Base-by-base conservation (phyloP, 1,139 yeast species). In the Suhomyces chickasaworum region DNA sequence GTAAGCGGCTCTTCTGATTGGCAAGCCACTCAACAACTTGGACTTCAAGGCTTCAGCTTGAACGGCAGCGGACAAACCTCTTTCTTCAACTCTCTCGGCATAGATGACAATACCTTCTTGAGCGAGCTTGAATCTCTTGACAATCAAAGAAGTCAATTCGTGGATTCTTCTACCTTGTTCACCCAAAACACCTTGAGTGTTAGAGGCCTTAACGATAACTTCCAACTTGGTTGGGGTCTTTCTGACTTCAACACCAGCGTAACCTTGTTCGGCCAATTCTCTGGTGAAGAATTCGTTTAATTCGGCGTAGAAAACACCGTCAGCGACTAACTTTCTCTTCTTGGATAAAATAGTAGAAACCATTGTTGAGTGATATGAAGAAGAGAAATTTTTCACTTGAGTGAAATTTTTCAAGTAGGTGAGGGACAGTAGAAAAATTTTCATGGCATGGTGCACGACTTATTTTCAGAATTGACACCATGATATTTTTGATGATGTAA, bases 281-380 rank as follows among this genome's bases (percentile, higher is more conserved):
- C 98, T 90, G 84, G 98, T 89, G 89, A 93, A 95, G 95, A 93
- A 93, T 83, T 93, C 99, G 86, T 93, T 93, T 74, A 93, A 83
- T 83, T 93, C 99, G 79, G 99, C 99, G 95, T 86, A 93, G 86
- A 93, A 89, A 71, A 93, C 99, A 89, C 99, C 99, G 84, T 93
- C 99, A 78, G 97, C 97, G 77, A 91, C 97, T 68, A 85, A 80
- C 85, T 85, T 86, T 84, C 90, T 85, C 75, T 84, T 84, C 80
- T 85, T 85, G 71, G 91, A 85, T 71, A 85, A 83, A 72, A 82
- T 78, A 69, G 83, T 80, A 70, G 48, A 49, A 60, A 64, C 83
- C 83, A 78, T 79, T 66, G 63, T 42, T 50, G 40, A 42, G 36
- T 40, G 44, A 39, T 43, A 42, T 42, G 46, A 44, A 40, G 52